Base-by-base conservation (phyloP, 1,284 basidiomycete genomes). In the Golubevia sp. region DNA sequence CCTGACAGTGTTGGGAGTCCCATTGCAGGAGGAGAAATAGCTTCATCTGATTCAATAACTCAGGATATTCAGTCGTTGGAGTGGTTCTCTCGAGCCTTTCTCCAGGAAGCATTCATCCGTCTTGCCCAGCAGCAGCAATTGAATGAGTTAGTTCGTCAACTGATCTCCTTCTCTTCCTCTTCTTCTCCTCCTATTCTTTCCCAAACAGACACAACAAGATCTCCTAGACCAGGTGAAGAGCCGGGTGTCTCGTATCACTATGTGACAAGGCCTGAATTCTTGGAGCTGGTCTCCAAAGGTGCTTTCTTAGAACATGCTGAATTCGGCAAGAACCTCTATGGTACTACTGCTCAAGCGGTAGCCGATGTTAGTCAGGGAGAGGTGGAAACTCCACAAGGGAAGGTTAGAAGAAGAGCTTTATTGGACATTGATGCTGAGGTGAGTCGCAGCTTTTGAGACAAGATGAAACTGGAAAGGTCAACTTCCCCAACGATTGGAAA, bases 311-410 rank as follows among this genome's bases (percentile, higher is more conserved):
- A 83, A 62, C 73, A 83, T 54, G 80, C 80, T 48, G 54, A 73
- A 54, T 83, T 83, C 49, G 79, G 80, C 23, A 79, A 77, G 24
- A 83, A 83, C 67, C 62, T 69, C 18, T 83, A 83, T 66, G 80
- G 79, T 27, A 83, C 80, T 20, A 78, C 73, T 4, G 74, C 70
- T 51, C 67, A 76, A 59, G 80, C 80, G 21, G 80, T 83, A 27
- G 70, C 71, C 38, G 73, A 69, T 49, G 80, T 83, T 30, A 65
- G 66, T 2, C 63, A 63, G 49, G 65, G 71, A 58, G 50, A 27
- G 21, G 21, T 23, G 50, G 25, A 23, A 52, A 11, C 11, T 52
- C 58, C 55, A 51, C 63, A 69, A 2, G 56, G 56, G 34, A 58
- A 24, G 20, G 30, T 34, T 34, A 49, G 34, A 5, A 67, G 77